A percentile compares a stretch with the other conserved stretches of the same genome.
Evolutionary conservation across 305 asterid species (phyloP).

Genomic region (Caryopteris hybrid): DNA sequence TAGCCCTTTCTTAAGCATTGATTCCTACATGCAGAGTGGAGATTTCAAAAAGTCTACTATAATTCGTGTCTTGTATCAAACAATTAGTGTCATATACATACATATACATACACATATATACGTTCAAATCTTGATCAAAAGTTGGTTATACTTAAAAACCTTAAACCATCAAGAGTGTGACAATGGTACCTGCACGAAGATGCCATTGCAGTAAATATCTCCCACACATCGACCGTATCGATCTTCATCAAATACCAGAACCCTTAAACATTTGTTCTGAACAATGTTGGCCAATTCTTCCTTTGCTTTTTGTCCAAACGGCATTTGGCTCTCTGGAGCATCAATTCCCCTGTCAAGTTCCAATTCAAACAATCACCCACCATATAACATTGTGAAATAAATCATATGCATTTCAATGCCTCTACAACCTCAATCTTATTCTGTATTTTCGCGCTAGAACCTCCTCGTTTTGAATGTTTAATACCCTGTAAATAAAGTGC

Average conservation of each 20-base stretch:
- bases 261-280: constrained; percentile 55
- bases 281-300: constrained; percentile 62
- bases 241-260: constrained; percentile 66
- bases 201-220: constrained; percentile 76
- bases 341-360: constrained; percentile 69
- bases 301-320: constrained; percentile 71
- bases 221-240: constrained; percentile 78
- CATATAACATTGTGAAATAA: background rate
- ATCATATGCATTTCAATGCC: background rate
- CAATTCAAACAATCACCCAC: background rate
- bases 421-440: constrained; percentile 69
- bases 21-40: constrained; percentile 37
- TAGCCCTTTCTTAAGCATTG: constrained; percentile 85
- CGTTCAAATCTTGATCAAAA: background rate
- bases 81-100: too few species aligned
- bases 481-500: constrained; percentile 45
- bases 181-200: constrained; percentile 69
- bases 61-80: too few species aligned
- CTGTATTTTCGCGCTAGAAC: constrained; percentile 80
- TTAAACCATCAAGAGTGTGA: background rate
- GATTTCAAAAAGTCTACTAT: background rate
- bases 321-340: constrained; percentile 86
- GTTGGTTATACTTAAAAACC: too few species aligned
- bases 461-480: constrained; percentile 53
- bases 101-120: too few species aligned